Conservation (phyloP, 2,329 filamentous ascomycete species). For the Cercospora sp. region DNA sequence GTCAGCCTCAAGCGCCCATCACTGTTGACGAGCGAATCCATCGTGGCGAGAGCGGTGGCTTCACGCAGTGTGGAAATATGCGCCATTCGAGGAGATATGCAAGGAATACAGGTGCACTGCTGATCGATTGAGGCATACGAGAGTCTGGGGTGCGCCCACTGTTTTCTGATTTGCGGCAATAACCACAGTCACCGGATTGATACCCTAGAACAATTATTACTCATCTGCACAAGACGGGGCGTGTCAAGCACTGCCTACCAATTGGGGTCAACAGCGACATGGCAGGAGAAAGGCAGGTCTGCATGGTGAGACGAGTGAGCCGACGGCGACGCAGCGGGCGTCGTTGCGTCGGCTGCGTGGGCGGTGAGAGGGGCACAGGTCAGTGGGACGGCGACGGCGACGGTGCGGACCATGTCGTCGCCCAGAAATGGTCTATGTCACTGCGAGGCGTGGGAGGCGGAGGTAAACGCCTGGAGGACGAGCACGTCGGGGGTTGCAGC, state of each 20-base stretch:
- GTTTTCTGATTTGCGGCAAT: slow-evolving; percentile 51
- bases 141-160: slow-evolving; percentile 51
- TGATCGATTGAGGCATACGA: slow-evolving; percentile 45
- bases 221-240: not conserved
- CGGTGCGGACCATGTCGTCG: not conserved
- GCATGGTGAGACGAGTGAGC: not conserved
- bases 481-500: not conserved
- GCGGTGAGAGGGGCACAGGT: not conserved
- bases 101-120: not conserved
- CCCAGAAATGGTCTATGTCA: not conserved
- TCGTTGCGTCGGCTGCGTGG: not conserved
- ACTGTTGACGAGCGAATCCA: not conserved
- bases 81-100: not conserved
- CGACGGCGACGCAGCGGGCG: not conserved
- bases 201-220: slow-evolving; percentile 42
- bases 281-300: slow-evolving; percentile 4
- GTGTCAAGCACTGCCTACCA: slow-evolving; percentile 29
- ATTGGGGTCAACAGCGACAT: slow-evolving; percentile 36
- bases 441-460: not conserved
- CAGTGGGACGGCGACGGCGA: not conserved
- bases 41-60: not conserved
- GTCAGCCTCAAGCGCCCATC: not conserved
- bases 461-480: not conserved
- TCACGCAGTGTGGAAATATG: not conserved
- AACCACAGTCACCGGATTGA: slow-evolving; percentile 51